Conservation (phyloP, 768 basidiomycete genomes). For the Saitozyma podzolica region DNA sequence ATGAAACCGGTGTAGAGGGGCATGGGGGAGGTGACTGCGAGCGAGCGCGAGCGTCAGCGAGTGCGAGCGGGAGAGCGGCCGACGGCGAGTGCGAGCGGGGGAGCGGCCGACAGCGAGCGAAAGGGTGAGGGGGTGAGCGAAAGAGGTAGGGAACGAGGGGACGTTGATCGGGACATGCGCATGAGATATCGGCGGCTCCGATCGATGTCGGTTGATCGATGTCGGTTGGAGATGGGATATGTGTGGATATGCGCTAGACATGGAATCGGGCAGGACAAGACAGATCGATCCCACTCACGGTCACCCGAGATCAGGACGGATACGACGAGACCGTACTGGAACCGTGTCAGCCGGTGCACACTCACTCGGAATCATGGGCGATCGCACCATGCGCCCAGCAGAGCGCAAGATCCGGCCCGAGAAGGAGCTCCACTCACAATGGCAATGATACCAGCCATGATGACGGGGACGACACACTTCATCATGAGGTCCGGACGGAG, state of each 20-base stretch:
- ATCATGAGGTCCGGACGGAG: constrained; percentile 94
- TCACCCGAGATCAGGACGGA: constrained; percentile 91
- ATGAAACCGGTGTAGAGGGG: constrained; percentile 77
- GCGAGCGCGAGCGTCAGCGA: not conserved
- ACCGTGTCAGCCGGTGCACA: too few relatives aligned
- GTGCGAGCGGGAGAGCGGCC: not conserved
- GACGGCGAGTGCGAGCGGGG: not conserved
- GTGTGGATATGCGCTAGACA: too few relatives aligned
- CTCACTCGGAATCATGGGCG: constrained; percentile 5
- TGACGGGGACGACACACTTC: constrained; percentile 94
- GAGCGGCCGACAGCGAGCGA: not conserved
- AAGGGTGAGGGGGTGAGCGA: not conserved
- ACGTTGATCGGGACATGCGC: too few relatives aligned
- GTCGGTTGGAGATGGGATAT: too few relatives aligned
- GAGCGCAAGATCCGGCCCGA: not conserved
- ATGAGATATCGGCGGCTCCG: too few relatives aligned
- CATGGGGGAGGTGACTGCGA: constrained; percentile 70
- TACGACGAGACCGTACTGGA: constrained; percentile 91
- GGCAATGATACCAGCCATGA: constrained; percentile 99
- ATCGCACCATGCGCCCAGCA: not conserved
- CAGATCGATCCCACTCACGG: constrained; percentile 60
- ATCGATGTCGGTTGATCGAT: too few relatives aligned
- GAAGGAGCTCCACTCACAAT: constrained; percentile 60
- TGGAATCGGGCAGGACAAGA: not conserved
- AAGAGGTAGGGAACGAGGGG: too few relatives aligned